These are phyloP conservation scores for Cubamyces lactineus DNA, from an alignment of 768 basidiomycete genomes.

Conservation along the genomic window DNA sequence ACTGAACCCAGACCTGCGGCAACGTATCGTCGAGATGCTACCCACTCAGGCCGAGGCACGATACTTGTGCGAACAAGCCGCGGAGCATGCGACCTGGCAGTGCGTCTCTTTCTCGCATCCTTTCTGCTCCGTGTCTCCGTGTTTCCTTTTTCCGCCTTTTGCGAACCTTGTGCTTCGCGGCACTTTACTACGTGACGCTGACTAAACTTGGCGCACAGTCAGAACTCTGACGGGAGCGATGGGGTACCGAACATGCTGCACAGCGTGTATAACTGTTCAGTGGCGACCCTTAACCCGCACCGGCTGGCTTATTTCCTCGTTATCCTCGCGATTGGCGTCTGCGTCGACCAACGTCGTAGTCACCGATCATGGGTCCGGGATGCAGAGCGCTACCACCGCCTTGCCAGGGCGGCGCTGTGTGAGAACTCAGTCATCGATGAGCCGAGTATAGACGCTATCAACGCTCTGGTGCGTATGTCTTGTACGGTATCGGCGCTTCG, in stretches of 20 bases:
- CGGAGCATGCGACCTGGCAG: conserved; percentile 75
- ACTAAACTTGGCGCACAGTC: conserved; percentile 17
- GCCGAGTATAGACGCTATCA: conserved; percentile 72
- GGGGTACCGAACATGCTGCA: conserved; percentile 70
- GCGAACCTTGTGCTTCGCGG: conserved; percentile 18
- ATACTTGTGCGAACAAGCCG: conserved; percentile 63
- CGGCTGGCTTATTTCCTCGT: conserved; percentile 69
- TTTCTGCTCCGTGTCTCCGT: conserved; percentile 9
- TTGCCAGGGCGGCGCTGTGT: conserved; percentile 63
- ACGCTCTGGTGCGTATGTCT: conserved; percentile 54
- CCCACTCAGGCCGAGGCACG: conserved; percentile 62
- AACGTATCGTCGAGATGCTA: conserved; percentile 64
- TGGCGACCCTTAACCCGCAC: conserved; percentile 65
- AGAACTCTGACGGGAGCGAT: conserved; percentile 68
- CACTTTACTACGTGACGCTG: conserved; percentile 20
- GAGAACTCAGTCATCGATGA: conserved; percentile 78
- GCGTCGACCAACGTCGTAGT: conserved; percentile 53
- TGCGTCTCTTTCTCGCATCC: conserved; percentile 40
- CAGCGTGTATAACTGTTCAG: conserved; percentile 64
- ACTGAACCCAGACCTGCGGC: conserved; percentile 59
- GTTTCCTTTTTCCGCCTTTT: not conserved
- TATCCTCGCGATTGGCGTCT: conserved; percentile 71
- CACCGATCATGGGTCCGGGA: conserved; percentile 34
- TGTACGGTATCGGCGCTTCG: not conserved
- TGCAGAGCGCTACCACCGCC: conserved; percentile 59